Evolutionary conservation across 805 yeast genomes (phyloP).

Genomic region (Metschnikowia anglica): DNA sequence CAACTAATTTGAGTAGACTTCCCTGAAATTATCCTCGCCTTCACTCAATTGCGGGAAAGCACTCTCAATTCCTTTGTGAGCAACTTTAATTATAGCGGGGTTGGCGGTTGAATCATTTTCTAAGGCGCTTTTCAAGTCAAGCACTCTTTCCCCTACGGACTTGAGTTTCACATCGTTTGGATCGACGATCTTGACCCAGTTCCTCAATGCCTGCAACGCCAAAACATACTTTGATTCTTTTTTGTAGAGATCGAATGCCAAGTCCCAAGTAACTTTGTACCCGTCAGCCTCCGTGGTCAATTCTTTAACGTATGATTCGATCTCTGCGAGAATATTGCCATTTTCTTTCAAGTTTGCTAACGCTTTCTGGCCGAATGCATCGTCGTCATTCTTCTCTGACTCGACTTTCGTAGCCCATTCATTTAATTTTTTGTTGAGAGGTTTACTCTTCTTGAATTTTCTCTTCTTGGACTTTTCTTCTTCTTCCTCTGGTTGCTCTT

Average conservation of each 20-base stretch:
- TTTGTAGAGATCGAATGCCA: constrained; percentile 40
- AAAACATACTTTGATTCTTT: constrained; percentile 46
- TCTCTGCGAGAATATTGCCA: constrained; percentile 41
- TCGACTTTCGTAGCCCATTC: constrained; percentile 49
- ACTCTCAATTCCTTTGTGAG: constrained; percentile 35
- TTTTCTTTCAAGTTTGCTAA: constrained; percentile 27
- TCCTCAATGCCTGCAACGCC: constrained; percentile 45
- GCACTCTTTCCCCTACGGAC: constrained; percentile 32
- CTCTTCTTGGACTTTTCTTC: constrained; percentile 34
- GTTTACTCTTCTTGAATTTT: constrained; percentile 57
- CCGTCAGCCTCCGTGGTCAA: constrained; percentile 43
- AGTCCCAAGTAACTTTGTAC: constrained; percentile 41
- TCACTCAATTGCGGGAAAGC: constrained; percentile 36
- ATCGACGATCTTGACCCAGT: constrained; percentile 40
- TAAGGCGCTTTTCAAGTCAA: constrained; percentile 31
- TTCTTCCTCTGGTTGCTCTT: constrained; percentile 24
- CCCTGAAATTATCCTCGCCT: constrained; percentile 20
- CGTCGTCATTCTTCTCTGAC: constrained; percentile 50
- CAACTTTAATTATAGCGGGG: constrained; percentile 45
- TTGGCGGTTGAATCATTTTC: constrained; percentile 40
- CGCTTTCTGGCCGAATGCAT: constrained; percentile 56
- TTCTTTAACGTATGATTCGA: constrained; percentile 43
- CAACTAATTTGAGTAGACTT: constrained; percentile 14
- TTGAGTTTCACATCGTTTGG: constrained; percentile 19
- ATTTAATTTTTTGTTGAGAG: constrained; percentile 51